These are phyloP conservation scores for Westerdykella aurantiaca DNA, from an alignment of 2,329 filamentous ascomycete genomes.

Conservation along the genomic window DNA sequence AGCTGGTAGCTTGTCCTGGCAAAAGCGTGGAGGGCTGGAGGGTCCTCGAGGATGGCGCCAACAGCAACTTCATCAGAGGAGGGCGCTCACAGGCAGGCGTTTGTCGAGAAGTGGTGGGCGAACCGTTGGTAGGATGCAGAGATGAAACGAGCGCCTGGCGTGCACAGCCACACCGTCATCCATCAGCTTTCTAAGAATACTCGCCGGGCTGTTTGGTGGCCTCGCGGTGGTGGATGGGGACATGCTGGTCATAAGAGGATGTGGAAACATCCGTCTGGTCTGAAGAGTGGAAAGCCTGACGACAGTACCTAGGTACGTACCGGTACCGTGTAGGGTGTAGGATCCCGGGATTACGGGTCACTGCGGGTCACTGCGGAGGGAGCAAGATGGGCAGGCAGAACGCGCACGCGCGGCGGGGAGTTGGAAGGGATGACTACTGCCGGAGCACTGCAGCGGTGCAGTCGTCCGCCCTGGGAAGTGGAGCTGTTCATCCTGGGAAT, in stretches of 20 bases:
- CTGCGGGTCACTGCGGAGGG: too few species aligned
- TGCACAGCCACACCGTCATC: not conserved
- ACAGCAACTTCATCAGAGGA: not conserved
- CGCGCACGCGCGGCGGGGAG: not conserved
- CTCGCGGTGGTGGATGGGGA: too few species aligned
- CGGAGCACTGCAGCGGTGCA: not conserved
- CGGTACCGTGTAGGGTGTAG: too few species aligned
- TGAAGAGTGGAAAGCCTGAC: too few species aligned
- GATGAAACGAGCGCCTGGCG: conserved; percentile 10
- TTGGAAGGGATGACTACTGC: not conserved
- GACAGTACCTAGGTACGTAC: too few species aligned
- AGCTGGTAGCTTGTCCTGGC: conserved; percentile 14
- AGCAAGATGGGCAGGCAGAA: too few species aligned
- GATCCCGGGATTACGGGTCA: too few species aligned
- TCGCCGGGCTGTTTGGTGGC: not conserved
- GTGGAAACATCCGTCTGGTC: too few species aligned
- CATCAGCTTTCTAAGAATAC: conserved; percentile 37
- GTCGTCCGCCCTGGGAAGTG: not conserved
- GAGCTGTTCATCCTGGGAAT: not conserved
- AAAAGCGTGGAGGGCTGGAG: conserved; percentile 4
- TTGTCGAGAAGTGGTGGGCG: conserved; percentile 10
- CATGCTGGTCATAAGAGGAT: too few species aligned
- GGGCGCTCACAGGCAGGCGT: conserved; percentile 1
- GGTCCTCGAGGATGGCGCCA: not conserved
- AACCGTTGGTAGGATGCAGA: conserved; percentile 7